A percentile compares a stretch with the other conserved stretches of the same genome.
Conservation (phyloP, 148 eudicot genomes). For the Arctostaphylos glauca region DNA sequence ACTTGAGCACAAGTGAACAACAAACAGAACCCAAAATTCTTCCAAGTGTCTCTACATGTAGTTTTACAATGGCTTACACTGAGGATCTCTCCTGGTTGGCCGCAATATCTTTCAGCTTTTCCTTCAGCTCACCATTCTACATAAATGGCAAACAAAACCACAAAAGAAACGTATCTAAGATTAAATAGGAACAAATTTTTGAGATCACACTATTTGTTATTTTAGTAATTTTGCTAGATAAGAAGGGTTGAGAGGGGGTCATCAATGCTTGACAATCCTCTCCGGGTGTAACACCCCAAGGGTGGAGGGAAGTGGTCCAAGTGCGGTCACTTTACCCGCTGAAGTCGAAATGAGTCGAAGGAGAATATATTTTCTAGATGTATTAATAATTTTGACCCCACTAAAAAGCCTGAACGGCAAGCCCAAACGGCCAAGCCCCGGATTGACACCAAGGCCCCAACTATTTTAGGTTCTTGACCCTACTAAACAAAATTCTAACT, state of each 20-base stretch:
- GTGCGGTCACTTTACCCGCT: background rate
- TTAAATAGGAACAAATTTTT: background rate
- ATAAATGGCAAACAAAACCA: background rate
- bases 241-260: background rate
- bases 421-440: background rate
- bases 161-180: background rate
- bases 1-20: background rate
- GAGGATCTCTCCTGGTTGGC: background rate
- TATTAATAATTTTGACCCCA: background rate
- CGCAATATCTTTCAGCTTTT: constrained; percentile 16
- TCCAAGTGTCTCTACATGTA: background rate
- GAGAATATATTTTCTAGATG: background rate
- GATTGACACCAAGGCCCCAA: background rate
- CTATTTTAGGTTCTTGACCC: background rate
- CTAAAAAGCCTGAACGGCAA: background rate
- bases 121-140: constrained; percentile 13
- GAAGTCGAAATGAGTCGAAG: too few relatives aligned
- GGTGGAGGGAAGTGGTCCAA: background rate
- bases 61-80: background rate
- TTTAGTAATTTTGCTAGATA: background rate
- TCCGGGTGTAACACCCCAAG: too few relatives aligned
- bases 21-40: constrained; percentile 5
- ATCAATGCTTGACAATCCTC: background rate
- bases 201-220: background rate
- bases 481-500: background rate